Conservation (phyloP, 164 flowering plant genomes). For the Pachysandra terminalis region DNA sequence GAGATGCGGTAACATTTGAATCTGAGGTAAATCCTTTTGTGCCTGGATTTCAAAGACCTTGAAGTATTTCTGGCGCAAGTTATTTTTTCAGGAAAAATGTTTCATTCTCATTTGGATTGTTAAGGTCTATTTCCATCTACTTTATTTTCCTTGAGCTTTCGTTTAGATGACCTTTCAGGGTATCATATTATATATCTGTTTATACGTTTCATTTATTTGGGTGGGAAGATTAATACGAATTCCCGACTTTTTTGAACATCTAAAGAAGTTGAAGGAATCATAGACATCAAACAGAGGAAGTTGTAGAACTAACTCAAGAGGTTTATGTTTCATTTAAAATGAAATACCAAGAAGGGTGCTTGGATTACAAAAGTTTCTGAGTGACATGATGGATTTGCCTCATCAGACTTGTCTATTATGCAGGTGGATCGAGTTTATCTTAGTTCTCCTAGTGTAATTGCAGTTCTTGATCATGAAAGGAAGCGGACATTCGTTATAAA, state of each 20-base stretch:
- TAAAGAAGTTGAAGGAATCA: background rate
- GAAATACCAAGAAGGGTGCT: background rate
- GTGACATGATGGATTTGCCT: background rate
- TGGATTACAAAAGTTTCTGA: background rate
- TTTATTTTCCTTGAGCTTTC: no score
- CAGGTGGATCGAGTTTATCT: slow-evolving; percentile 90
- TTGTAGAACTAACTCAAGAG: background rate
- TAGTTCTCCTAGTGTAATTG: slow-evolving; percentile 63
- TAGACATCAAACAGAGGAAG: background rate
- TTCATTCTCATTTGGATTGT: no score
- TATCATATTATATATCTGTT: no score
- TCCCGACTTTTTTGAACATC: background rate
- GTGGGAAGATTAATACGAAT: no score
- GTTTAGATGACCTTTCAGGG: no score
- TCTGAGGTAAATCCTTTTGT: slow-evolving; percentile 60
- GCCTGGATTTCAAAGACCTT: no score
- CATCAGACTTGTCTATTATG: background rate
- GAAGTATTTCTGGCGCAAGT: no score
- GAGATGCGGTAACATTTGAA: slow-evolving; percentile 93
- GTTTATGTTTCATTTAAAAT: background rate
- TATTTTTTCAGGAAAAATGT: no score
- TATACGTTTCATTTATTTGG: no score
- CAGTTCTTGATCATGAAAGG: slow-evolving; percentile 92
- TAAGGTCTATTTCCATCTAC: no score
- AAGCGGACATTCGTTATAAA: slow-evolving; percentile 74